Percentiles rank a stretch among this genome's conserved stretches.
These are phyloP conservation scores for Cucumis hystrix DNA, from an alignment of 306 rosid genomes.

Conservation along the genomic window DNA sequence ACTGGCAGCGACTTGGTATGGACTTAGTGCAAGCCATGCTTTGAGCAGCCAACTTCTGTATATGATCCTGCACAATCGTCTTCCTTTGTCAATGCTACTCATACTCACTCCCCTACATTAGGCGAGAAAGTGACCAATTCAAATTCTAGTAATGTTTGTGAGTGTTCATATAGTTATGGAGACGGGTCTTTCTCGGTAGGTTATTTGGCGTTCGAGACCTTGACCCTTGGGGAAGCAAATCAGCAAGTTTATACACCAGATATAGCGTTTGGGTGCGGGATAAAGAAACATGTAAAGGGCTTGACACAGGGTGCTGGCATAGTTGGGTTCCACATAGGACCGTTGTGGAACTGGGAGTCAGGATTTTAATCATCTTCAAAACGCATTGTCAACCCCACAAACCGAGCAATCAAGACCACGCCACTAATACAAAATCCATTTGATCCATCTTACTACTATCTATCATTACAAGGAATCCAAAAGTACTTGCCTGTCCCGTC, in stretches of 20 bases:
- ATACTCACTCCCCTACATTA: slow-evolving; percentile 26
- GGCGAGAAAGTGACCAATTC: slow-evolving; percentile 43
- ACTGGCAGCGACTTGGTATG: slow-evolving; percentile 79
- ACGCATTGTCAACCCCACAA: slow-evolving; percentile 1
- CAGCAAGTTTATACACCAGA: neutral
- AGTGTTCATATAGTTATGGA: slow-evolving; percentile 45
- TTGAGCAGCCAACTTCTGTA: slow-evolving; percentile 45
- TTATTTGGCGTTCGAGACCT: slow-evolving; percentile 46
- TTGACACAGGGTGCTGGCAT: slow-evolving; percentile 58
- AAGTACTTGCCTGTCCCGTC: slow-evolving; percentile 21
- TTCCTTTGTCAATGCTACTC: slow-evolving; percentile 34
- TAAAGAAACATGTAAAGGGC: slow-evolving; percentile 55
- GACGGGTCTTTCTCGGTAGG: slow-evolving; percentile 59
- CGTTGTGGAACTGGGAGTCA: slow-evolving; percentile 39
- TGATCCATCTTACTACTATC: slow-evolving; percentile 58
- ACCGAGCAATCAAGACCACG: slow-evolving; percentile 10
- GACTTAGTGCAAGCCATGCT: slow-evolving; percentile 77
- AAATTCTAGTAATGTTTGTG: slow-evolving; percentile 35
- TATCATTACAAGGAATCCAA: slow-evolving; percentile 50
- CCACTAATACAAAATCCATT: slow-evolving; percentile 45
- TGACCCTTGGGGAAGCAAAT: slow-evolving; percentile 32
- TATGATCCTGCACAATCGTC: slow-evolving; percentile 49
- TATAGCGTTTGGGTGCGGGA: slow-evolving; percentile 64
- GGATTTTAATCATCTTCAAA: slow-evolving; percentile 34
- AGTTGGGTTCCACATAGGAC: slow-evolving; percentile 62